Conservation (phyloP, 2,329 filamentous ascomycete species). For the Aspergillus japonicus region DNA sequence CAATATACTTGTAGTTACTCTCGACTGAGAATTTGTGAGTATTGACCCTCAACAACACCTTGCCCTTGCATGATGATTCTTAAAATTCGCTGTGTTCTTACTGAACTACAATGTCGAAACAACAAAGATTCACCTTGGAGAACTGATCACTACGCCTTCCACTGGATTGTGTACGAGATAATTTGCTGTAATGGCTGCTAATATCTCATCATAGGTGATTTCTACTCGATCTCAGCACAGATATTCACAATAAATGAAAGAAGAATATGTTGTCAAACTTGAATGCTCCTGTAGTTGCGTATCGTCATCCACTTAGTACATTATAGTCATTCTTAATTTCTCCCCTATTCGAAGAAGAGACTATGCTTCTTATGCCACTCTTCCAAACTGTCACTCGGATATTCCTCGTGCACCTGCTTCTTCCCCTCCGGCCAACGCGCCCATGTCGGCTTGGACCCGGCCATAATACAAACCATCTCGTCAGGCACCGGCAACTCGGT, state of each 20-base stretch:
- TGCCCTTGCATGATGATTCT: conserved; percentile 55
- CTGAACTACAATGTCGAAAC: conserved; percentile 60
- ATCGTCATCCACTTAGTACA: conserved; percentile 4
- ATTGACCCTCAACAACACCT: conserved; percentile 1
- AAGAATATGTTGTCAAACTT: not conserved
- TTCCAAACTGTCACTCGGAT: conserved; percentile 43
- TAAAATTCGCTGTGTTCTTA: conserved; percentile 64
- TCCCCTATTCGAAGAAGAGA: conserved; percentile 32
- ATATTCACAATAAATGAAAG: not conserved
- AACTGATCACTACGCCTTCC: conserved; percentile 50
- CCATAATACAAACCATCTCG: conserved; percentile 50
- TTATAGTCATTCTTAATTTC: not conserved
- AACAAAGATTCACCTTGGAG: conserved; percentile 62
- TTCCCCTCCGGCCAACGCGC: conserved; percentile 50
- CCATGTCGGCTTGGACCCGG: conserved; percentile 46
- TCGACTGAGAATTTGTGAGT: conserved; percentile 26
- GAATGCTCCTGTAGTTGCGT: conserved; percentile 1
- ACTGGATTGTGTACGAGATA: not conserved
- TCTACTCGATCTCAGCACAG: not conserved
- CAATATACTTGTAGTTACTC: not conserved
- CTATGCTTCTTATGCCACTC: conserved; percentile 48
- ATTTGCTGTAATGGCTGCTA: conserved; percentile 24
- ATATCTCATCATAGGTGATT: conserved; percentile 18
- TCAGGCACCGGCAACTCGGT: conserved; percentile 46
- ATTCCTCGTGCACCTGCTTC: conserved; percentile 43